phyloP scores from a whole-genome alignment of 192 early-diverging fungal genomes.

The Physocladia obscura region DNA sequence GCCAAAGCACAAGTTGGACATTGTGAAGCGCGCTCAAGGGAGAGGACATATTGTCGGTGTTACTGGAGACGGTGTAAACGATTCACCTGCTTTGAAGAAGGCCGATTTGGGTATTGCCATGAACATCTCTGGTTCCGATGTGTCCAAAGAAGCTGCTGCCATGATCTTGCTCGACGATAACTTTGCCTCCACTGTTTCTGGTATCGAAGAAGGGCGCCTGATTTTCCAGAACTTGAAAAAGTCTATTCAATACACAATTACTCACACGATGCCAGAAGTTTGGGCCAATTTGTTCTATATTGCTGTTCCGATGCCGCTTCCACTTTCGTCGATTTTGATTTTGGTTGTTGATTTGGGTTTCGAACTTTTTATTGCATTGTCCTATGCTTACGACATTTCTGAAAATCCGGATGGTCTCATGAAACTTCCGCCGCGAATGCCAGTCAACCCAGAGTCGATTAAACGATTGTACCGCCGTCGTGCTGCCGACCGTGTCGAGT shows the following conservation, averaged over 20 bases:
- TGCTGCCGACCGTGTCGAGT: constrained; percentile 5
- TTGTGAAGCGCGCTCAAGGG: constrained; percentile 84
- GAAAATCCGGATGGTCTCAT: constrained; percentile 69
- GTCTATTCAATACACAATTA: constrained; percentile 84
- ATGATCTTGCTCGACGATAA: constrained; percentile 98
- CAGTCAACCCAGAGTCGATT: constrained; percentile 64
- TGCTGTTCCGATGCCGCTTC: constrained; percentile 82
- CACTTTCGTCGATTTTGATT: constrained; percentile 81
- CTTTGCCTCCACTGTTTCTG: constrained; percentile 88
- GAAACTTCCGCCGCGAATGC: constrained; percentile 83
- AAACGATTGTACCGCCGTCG: constrained; percentile 14
- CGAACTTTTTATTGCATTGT: constrained; percentile 82
- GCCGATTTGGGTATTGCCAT: constrained; percentile 97
- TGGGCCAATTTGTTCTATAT: constrained; percentile 85
- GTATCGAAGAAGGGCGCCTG: constrained; percentile 90
- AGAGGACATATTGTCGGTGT: constrained; percentile 94
- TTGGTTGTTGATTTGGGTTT: constrained; percentile 92
- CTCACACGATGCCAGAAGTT: constrained; percentile 89
- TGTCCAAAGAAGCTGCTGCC: constrained; percentile 86
- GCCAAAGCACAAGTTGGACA: constrained; percentile 92
- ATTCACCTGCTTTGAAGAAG: constrained; percentile 93
- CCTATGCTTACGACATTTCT: constrained; percentile 87
- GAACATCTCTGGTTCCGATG: constrained; percentile 93
- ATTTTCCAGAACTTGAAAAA: constrained; percentile 97
- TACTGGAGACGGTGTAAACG: constrained; percentile 95